Percentiles rank a stretch among this genome's conserved stretches.
These are phyloP conservation scores for Austropuccinia psidii DNA, from an alignment of 1,284 basidiomycete species.

Conservation along the genomic window DNA sequence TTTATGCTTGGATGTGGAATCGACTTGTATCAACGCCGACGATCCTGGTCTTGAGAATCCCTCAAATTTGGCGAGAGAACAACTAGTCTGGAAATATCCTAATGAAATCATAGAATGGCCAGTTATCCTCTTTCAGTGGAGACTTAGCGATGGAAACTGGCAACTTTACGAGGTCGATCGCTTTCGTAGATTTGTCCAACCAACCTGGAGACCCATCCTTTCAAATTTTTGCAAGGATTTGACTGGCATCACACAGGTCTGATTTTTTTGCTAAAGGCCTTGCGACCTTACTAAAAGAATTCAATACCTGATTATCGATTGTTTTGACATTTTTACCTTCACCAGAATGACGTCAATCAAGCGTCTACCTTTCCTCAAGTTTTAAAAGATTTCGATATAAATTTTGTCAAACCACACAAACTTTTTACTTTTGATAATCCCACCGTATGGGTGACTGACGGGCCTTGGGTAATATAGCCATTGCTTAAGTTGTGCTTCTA, in stretches of 20 bases:
- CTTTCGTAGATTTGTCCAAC: slow-evolving; percentile 79
- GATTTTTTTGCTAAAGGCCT: slow-evolving; percentile 44
- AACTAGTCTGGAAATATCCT: slow-evolving; percentile 28
- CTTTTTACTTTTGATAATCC: slow-evolving; percentile 47
- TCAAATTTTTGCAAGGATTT: slow-evolving; percentile 74
- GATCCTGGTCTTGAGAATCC: slow-evolving; percentile 24
- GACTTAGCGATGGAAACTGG: slow-evolving; percentile 24
- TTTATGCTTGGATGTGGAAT: slow-evolving; percentile 32
- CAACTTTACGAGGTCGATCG: slow-evolving; percentile 62
- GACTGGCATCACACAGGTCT: slow-evolving; percentile 84
- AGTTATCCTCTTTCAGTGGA: slow-evolving; percentile 33
- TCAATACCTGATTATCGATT: neutral
- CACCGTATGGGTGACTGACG: slow-evolving; percentile 53
- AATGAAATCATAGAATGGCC: slow-evolving; percentile 37
- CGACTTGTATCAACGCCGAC: slow-evolving; percentile 23
- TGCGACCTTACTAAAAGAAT: too few species aligned
- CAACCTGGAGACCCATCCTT: slow-evolving; percentile 73
- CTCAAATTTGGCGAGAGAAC: neutral
- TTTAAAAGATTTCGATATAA: slow-evolving; percentile 55
- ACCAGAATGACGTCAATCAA: slow-evolving; percentile 70
- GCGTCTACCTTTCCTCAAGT: slow-evolving; percentile 70
- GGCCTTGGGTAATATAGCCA: slow-evolving; percentile 46
- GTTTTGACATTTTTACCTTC: too few species aligned
- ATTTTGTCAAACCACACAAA: slow-evolving; percentile 57
- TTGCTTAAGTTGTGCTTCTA: neutral